phyloP scores from a whole-genome alignment of 2,329 filamentous ascomycete species.

The Fusarium musae region DNA sequence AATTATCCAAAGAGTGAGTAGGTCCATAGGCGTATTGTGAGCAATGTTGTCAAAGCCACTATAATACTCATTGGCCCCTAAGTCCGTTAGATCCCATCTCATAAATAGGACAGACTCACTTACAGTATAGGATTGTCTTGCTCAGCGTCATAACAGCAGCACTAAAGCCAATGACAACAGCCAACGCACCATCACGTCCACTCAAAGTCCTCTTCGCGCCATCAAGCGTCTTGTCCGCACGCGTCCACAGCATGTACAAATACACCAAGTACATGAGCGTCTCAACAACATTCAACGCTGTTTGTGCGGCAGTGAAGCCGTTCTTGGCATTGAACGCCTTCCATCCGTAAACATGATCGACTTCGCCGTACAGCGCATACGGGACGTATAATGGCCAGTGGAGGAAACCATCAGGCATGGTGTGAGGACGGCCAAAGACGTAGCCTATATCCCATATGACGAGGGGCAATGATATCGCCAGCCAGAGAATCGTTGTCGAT shows the following conservation, averaged over 20 bases:
- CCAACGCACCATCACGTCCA: conserved; percentile 57
- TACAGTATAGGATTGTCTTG: conserved; percentile 71
- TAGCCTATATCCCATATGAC: conserved; percentile 86
- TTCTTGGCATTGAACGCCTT: conserved; percentile 73
- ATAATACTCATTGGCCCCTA: conserved; percentile 68
- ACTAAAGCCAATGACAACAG: conserved; percentile 61
- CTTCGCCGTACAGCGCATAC: conserved; percentile 81
- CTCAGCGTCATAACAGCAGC: conserved; percentile 69
- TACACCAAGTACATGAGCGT: conserved; percentile 71
- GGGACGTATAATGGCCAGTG: conserved; percentile 80
- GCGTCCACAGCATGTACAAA: conserved; percentile 54
- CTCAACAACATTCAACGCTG: conserved; percentile 75
- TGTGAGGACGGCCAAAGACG: conserved; percentile 81
- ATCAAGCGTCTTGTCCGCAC: conserved; percentile 13
- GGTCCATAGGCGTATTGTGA: conserved; percentile 59
- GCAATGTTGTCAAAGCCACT: conserved; percentile 67
- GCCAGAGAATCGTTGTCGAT: conserved; percentile 70
- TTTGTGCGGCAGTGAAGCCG: conserved; percentile 84
- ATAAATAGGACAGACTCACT: conserved; percentile 40
- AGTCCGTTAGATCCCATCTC: background rate
- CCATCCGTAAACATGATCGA: conserved; percentile 86
- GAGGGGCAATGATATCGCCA: conserved; percentile 78
- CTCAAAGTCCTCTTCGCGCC: conserved; percentile 49
- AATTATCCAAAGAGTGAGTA: conserved; percentile 67
- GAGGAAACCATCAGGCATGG: conserved; percentile 79